Base-by-base conservation (phyloP, 2,329 filamentous ascomycete genomes). In the Passalora sequoiae region DNA sequence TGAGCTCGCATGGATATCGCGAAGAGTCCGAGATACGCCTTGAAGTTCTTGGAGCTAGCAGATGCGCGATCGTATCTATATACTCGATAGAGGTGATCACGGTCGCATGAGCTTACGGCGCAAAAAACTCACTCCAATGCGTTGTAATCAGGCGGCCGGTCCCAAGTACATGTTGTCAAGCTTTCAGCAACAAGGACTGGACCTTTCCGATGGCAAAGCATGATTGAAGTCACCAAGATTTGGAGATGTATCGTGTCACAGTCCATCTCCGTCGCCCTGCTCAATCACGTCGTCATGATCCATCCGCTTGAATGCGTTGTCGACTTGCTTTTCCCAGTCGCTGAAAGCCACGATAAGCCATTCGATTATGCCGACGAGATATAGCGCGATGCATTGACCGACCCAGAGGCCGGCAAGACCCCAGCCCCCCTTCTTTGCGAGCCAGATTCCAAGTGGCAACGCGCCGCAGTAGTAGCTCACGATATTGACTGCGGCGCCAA, bases 401-500 rank as follows among this genome's bases (percentile, higher is more conserved):
- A 92, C 70, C 88, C 88, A 94, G 12, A 94, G 67, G 0, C 88
- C 88, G 13, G 74, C 73, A 2, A 94, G 68, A 0, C 87, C 87
- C 86, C 86, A 92, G 13, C 86, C 86, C 59, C 33, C 33, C 20
- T 92, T 79, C 56, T 92, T 92, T 1, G 88, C 87, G 21, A 94
- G 77, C 67, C 79, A 92, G 41, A 94, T 86, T 0, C 88, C 87
- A n/a, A 82, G 69, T 0, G 88, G 88, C 43, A 94, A 63, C 1
- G 87, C 87, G 45, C 84, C 86, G 52, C 81, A 80, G 62, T 94
- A 94, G 64, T 94, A 94, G 60, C 83, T 87, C 13, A 89, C 65
- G 12, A 89, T 71, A 61, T 94, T 94, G 40, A 94, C 86, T 1
- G 80, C 69, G 1, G 87, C 88, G 10, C 89, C 89, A 38, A 94